phyloP scores from a whole-genome alignment of 176 grass and related monocot genomes.

The Pontederia crassipes region DNA sequence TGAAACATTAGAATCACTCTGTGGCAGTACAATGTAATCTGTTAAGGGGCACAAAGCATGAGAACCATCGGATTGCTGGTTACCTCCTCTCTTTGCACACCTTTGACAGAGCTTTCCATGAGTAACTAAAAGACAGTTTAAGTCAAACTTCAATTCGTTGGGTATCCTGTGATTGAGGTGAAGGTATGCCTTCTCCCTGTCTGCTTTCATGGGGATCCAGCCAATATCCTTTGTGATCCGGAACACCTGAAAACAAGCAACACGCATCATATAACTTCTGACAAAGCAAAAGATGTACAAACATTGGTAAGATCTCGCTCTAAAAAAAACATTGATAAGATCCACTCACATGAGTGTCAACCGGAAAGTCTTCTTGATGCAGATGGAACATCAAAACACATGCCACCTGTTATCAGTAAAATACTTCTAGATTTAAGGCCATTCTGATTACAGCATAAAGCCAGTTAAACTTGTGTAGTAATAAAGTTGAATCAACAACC shows the following conservation, averaged over 20 bases:
- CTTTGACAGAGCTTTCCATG: constrained; percentile 75
- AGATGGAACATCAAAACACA: constrained; percentile 93
- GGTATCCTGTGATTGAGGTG: constrained; percentile 76
- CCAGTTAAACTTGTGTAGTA: no score
- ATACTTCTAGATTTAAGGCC: neutral
- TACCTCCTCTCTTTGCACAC: constrained; percentile 40
- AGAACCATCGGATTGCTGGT: constrained; percentile 18
- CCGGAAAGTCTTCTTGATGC: constrained; percentile 83
- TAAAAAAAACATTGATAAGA: neutral
- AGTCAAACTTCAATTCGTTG: constrained; percentile 78
- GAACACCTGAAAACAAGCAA: constrained; percentile 48
- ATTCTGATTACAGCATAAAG: no score
- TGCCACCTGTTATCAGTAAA: constrained; percentile 42
- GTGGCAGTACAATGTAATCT: constrained; percentile 18
- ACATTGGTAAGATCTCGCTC: neutral
- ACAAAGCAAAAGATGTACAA: neutral
- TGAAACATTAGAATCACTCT: constrained; percentile 16
- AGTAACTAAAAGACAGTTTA: constrained; percentile 89
- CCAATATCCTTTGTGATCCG: constrained; percentile 71
- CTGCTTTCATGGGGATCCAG: constrained; percentile 55
- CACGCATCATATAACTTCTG: no score
- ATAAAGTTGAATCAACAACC: no score
- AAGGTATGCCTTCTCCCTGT: constrained; percentile 65
- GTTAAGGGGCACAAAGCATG: constrained; percentile 42
- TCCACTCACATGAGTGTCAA: constrained; percentile 69